Evolutionary conservation across 805 yeast species (phyloP).

Genomic region (Pichia gijzeniarum): DNA sequence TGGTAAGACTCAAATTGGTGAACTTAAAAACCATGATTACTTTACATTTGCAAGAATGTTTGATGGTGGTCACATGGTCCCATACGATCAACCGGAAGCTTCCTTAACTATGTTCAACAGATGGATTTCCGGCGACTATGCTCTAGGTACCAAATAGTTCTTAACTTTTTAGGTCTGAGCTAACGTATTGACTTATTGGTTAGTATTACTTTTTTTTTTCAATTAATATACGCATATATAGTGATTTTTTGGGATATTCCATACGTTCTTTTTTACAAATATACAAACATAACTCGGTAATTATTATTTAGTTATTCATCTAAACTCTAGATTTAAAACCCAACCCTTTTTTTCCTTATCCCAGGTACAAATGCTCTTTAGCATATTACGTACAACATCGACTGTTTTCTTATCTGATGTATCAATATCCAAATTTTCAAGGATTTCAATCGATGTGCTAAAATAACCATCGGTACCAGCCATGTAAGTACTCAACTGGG

Average conservation of each 20-base stretch:
- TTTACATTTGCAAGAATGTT: constrained; percentile 73
- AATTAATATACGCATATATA: not conserved
- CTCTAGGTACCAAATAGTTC: constrained; percentile 24
- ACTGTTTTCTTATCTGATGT: constrained; percentile 49
- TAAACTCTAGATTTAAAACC: constrained; percentile 54
- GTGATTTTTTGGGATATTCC: no score
- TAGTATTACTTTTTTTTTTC: constrained; percentile 1
- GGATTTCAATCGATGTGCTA: constrained; percentile 28
- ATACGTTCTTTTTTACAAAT: no score
- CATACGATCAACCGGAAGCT: constrained; percentile 75
- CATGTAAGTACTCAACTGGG: constrained; percentile 24
- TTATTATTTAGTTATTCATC: constrained; percentile 11
- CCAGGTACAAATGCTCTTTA: constrained; percentile 66
- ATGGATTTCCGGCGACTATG: constrained; percentile 61
- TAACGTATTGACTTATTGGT: not conserved
- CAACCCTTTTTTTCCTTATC: constrained; percentile 53
- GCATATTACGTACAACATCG: constrained; percentile 57
- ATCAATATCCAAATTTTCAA: constrained; percentile 25
- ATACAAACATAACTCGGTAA: no score
- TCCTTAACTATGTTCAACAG: constrained; percentile 64
- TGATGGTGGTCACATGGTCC: constrained; percentile 92
- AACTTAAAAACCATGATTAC: constrained; percentile 62
- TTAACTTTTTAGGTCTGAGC: not conserved
- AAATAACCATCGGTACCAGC: constrained; percentile 25
- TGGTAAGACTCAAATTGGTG: constrained; percentile 47